Evolutionary conservation across 257 asterid genomes (phyloP).

Genomic region (Solanum lycopersicoides): DNA sequence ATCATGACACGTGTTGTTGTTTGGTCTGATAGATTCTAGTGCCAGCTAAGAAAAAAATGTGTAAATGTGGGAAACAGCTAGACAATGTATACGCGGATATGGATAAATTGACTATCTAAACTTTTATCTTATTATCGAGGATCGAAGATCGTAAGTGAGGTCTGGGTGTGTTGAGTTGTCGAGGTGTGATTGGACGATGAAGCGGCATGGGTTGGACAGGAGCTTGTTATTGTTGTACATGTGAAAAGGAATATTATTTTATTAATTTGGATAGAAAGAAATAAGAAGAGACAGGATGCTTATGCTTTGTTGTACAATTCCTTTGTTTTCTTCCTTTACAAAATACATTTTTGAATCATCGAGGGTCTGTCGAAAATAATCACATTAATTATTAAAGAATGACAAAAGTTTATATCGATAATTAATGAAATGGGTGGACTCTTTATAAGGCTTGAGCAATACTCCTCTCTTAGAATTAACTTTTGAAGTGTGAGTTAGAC

Average conservation of each 20-base stretch:
- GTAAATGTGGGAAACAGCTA: conserved; percentile 48
- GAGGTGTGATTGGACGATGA: neutral
- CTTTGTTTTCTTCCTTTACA: neutral
- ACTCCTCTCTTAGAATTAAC: too few relatives aligned
- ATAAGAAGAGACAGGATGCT: conserved; percentile 1
- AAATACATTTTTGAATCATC: neutral
- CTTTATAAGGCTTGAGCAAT: too few relatives aligned
- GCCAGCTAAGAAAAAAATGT: neutral
- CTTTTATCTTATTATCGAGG: neutral
- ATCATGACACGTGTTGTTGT: neutral
- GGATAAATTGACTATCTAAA: neutral
- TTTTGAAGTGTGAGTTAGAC: too few relatives aligned
- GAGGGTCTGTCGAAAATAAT: neutral
- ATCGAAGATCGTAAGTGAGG: neutral
- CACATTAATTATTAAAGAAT: too few relatives aligned
- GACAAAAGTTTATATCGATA: too few relatives aligned
- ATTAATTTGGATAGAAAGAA: neutral
- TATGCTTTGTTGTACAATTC: neutral
- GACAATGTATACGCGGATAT: too few relatives aligned
- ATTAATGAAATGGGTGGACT: too few relatives aligned
- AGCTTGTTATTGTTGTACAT: conserved; percentile 8
- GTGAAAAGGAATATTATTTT: conserved; percentile 2
- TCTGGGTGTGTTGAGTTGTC: conserved; percentile 8
- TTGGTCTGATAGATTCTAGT: neutral
- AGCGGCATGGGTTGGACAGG: neutral